A percentile compares a stretch with the other conserved stretches of the same genome.
phyloP scores from a whole-genome alignment of 2,329 filamentous ascomycete genomes.

The Aspergillus carbonarius region DNA sequence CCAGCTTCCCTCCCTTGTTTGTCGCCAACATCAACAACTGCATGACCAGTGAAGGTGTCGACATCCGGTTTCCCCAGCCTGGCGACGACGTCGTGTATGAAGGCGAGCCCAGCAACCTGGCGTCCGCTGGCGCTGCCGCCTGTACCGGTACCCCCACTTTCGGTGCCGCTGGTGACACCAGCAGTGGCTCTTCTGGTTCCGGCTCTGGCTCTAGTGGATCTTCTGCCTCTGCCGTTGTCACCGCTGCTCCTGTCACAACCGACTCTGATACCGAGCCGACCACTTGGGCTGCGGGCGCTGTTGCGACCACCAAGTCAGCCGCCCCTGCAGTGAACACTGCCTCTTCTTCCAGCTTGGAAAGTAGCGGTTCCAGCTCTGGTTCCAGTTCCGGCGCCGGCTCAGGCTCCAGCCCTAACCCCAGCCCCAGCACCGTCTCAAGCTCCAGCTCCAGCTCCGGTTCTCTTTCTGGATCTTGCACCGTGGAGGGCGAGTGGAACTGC shows the following conservation, averaged over 20 bases:
- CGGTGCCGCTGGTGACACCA: constrained; percentile 29
- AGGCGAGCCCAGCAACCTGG: constrained; percentile 41
- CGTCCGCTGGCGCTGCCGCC: constrained; percentile 27
- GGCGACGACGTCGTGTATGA: constrained; percentile 58
- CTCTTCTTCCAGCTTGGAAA: neutral
- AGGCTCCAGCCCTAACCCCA: constrained; percentile 18
- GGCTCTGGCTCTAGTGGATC: constrained; percentile 30
- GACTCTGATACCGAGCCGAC: neutral
- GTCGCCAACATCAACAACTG: constrained; percentile 69
- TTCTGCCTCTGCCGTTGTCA: constrained; percentile 22
- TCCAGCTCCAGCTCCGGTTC: constrained; percentile 29
- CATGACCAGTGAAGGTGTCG: constrained; percentile 52
- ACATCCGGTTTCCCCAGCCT: constrained; percentile 68
- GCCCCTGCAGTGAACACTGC: constrained; percentile 1
- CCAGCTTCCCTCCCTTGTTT: constrained; percentile 71
- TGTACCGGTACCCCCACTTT: constrained; percentile 34
- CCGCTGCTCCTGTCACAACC: constrained; percentile 7
- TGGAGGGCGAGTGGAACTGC: constrained; percentile 62
- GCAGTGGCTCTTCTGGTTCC: constrained; percentile 20
- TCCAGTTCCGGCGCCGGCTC: constrained; percentile 7
- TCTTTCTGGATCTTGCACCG: constrained; percentile 48
- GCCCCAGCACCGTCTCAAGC: neutral
- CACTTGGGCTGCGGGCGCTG: constrained; percentile 4
- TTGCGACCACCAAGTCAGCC: neutral
- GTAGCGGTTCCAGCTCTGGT: constrained; percentile 6